Base-by-base conservation (phyloP, 2,329 filamentous ascomycete species). In the Aureobasidium musti region DNA sequence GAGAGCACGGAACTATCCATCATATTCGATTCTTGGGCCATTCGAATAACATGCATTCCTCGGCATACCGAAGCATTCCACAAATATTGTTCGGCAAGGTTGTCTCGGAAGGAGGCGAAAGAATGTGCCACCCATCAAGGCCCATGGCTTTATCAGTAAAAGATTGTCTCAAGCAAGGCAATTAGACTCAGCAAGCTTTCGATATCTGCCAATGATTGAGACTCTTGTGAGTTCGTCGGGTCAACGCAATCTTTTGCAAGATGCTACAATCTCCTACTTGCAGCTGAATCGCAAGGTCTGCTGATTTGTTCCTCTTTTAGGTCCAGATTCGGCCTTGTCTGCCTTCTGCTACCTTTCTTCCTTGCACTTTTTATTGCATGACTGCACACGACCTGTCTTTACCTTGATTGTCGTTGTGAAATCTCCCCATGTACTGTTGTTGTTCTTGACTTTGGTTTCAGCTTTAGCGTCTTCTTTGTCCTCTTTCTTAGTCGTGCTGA, bases 41-140 rank as follows among this genome's bases (percentile, higher is more conserved):
- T 30, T n/a, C n/a, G 50, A 19, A 21, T 37, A 14, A 7, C 14
- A n/a, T 28, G 30, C 59, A 64, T 33, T 53, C 61, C 49, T 64
- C 61, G 49, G 61, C 37, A 33, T 45, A 23, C 61, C 61, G 61
- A 54, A 54, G 41, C 61, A 64, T 64, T 54, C 61, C 61, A 54
- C 14, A 52, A 19, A 45, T 23, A 19, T 50, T 30, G 30, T 43
- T 52, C 59, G 59, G 59, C 45, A 63, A 63, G 47, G 47, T 50
- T 63, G 59, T 63, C 59, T 63, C 59, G 59, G 45, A 33, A 50
- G 11, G 43, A 17, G 37, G 50, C 28, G 47, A 47, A 63, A 63
- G 59, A 63, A 52, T 63, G 59, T 49, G 19, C 35, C 61, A 37
- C 50, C 45, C 59, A 52, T 19, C 47, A 41, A 23, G 21, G 13